Percentiles rank a stretch among this genome's conserved stretches.
Conservation (phyloP, 495 filamentous ascomycete genomes). For the Penicillium antarcticum region DNA sequence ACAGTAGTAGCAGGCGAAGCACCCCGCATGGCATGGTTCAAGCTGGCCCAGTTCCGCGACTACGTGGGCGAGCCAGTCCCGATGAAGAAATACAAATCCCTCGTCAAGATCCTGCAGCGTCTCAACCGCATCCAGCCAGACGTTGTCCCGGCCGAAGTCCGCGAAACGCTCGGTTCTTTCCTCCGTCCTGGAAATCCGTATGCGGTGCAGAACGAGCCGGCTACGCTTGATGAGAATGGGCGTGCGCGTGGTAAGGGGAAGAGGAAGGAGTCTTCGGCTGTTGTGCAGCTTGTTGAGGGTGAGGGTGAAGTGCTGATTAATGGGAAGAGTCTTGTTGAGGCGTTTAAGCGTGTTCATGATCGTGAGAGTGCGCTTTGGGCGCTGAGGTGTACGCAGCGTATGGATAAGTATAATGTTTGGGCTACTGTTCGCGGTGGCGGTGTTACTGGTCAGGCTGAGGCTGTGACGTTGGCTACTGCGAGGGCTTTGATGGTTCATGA, state of each 20-base stretch:
- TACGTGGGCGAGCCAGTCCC: conserved; percentile 73
- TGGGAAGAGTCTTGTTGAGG: conserved; percentile 71
- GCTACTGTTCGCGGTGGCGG: conserved; percentile 79
- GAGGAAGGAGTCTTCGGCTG: conserved; percentile 80
- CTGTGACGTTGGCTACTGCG: conserved; percentile 86
- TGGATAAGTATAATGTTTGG: conserved; percentile 98
- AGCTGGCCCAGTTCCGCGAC: conserved; percentile 68
- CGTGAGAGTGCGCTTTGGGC: conserved; percentile 94
- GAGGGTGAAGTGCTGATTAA: conserved; percentile 88
- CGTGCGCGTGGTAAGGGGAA: conserved; percentile 73
- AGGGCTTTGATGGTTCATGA: conserved; percentile 88
- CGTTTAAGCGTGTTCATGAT: conserved; percentile 86
- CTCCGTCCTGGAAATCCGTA: conserved; percentile 72
- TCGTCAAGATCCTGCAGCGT: conserved; percentile 70
- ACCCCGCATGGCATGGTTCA: conserved; percentile 81
- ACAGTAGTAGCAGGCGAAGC: conserved; percentile 58
- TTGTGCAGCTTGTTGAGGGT: conserved; percentile 85
- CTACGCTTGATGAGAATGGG: conserved; percentile 66
- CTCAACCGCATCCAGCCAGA: conserved; percentile 83
- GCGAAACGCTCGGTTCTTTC: conserved; percentile 60
- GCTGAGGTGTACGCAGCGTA: conserved; percentile 70
- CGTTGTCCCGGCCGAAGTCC: conserved; percentile 68
- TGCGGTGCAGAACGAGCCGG: conserved; percentile 52
- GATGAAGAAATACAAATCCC: conserved; percentile 71
- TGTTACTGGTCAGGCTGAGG: conserved; percentile 92